Base-by-base conservation (phyloP, 1,139 yeast genomes). In the Saccharomyces uvarum region DNA sequence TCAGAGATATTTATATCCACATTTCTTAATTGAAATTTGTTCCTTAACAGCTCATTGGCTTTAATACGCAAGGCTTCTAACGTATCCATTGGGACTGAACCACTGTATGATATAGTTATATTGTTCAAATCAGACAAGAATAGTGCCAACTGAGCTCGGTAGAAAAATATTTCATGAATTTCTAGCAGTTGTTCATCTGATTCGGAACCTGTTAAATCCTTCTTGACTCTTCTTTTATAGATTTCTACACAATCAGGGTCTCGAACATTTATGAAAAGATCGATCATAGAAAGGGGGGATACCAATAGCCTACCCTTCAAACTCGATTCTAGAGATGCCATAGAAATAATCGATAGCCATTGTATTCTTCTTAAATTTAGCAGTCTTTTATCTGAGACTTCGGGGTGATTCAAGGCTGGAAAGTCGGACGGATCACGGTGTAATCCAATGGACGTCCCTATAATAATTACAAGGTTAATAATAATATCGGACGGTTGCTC, bases 391-490 rank as follows among this genome's bases (percentile, higher is more conserved):
- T 63, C 64, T 27, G 61, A 56, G 9, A 58, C 47, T 1, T 55
- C 32, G 2, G 56, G 24, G 16, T 56, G 58, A 13, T 54, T 49
- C 9, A 68, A 54, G 31, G 59, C 60, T 13, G 59, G 57, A 51
- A 60, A 66, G 42, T 64, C 68, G 2, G 59, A 48, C 2, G 72
- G 72, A 53, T 68, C 71, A 38, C 69, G 58, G 53, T 68, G 70
- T 9, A 69, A 54, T 13, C 72, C 73, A 27, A 68, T 68, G 7
- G 69, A 59, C 2, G 58, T 59, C 3, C 69, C 65, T 41, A 69
- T 48, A 58, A 63, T 60, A 2, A 65, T 54, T 0, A 64, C 61
- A 2, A 64, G 49, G 29, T 68, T 65, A 24, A 62, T 56, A 2
- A 69, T 51, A 8, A 63, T 58, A 53, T 65, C 71, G 1, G 72